Evolutionary conservation across 805 yeast genomes (phyloP).

Genomic region (Wickerhamomyces subpelliculosus): DNA sequence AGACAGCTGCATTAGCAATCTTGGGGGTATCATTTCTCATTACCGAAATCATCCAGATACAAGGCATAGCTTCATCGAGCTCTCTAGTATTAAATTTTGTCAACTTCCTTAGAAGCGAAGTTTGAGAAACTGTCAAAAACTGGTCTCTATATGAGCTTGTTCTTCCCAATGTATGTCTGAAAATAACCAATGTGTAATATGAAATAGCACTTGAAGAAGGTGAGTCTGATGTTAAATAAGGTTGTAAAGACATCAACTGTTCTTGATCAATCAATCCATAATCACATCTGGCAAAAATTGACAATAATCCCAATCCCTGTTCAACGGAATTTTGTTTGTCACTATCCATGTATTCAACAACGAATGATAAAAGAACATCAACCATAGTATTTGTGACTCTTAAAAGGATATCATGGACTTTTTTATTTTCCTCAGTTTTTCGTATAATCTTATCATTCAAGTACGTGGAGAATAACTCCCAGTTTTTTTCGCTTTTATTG

Average conservation of each 20-base stretch:
- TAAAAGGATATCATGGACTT: conserved; percentile 11
- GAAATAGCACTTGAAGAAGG: conserved; percentile 34
- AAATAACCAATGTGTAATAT: conserved; percentile 46
- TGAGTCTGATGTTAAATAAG: conserved; percentile 48
- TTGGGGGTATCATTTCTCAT: conserved; percentile 39
- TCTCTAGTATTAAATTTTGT: conserved; percentile 57
- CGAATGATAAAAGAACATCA: conserved; percentile 28
- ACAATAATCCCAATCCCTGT: conserved; percentile 40
- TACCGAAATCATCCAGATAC: conserved; percentile 50
- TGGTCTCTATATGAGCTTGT: conserved; percentile 39
- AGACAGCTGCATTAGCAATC: conserved; percentile 55
- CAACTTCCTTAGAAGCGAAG: conserved; percentile 44
- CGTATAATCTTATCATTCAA: conserved; percentile 37
- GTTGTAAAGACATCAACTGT: conserved; percentile 59
- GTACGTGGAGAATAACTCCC: conserved; percentile 41
- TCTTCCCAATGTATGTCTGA: conserved; percentile 41
- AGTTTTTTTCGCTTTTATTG: conserved; percentile 29
- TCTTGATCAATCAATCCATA: conserved; percentile 54
- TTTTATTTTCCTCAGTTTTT: conserved; percentile 15
- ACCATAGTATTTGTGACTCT: conserved; percentile 23
- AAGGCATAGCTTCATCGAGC: conserved; percentile 67
- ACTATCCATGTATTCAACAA: conserved; percentile 28
- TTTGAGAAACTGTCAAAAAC: conserved; percentile 43
- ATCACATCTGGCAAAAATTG: conserved; percentile 48
- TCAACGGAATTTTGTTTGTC: conserved; percentile 23